Evolutionary conservation across 345 rosid genomes (phyloP), one percentile per base, ranked within the genome.

Genomic region (Syzygium jambos): DNA sequence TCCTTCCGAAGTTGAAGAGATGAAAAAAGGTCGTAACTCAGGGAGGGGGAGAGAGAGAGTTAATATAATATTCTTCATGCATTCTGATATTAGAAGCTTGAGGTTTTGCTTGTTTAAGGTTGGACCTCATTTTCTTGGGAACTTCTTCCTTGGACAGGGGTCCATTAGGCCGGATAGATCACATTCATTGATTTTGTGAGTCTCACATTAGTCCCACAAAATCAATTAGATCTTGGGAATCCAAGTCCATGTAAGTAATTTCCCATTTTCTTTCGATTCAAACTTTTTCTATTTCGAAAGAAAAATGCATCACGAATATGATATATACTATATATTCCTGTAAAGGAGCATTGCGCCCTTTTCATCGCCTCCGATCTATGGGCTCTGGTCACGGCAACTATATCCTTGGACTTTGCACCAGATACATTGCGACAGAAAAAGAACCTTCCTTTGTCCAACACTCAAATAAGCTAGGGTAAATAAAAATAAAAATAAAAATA

Each of bases 161-260:
- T 73, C 0, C 7, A 38, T 38, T 19, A 2, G 2, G 49, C 23
- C 1, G 3, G 11, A 4, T 73, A 7, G 2, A 19, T 38, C 4
- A 38, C 8, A 38, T 5, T 3, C 19, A 5, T 73, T 34, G 14
- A 38, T 73, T 73, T 73, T 73, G 6, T 9, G 27, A 38, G 14
- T 38, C 7, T 38, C 27, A 19, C 8, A 3, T 68, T 46, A 34
- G 23, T 19, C 21, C 0, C 1, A 38, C 4, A 11, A 7, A 12
- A 19, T 73, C 5, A 38, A 19, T 19, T 38, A 14, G 11, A 5
- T 34, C 12, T 10, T 9, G 14, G 13, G 22, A 73, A 73, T 38
- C 4, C 8, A 73, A 19, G 13, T 38, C 14, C 4, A 38, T 38
- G 22, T 12, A 34, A 38, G 13, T 10, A 61, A 61, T 13, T 25